phyloP scores from a whole-genome alignment of 176 grass and related monocot species.

The Alloteropsis semialata region DNA sequence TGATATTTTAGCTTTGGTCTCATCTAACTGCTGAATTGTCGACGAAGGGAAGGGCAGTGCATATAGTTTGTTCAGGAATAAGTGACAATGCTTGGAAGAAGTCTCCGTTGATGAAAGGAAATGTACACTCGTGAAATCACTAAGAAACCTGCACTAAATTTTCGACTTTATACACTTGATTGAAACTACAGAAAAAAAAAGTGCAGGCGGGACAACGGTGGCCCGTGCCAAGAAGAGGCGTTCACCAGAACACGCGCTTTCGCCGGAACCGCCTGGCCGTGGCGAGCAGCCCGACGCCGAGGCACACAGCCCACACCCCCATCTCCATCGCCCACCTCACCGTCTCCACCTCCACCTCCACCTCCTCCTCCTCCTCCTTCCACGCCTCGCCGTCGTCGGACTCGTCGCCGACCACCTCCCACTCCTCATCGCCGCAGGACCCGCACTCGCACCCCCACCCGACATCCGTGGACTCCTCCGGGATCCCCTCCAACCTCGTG shows the following conservation, averaged over 20 bases:
- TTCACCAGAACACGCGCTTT: conserved; percentile 37
- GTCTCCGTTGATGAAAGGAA: not conserved
- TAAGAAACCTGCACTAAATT: not conserved
- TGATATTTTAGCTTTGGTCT: not conserved
- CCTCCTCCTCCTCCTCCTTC: not conserved
- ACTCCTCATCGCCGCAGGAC: conserved; percentile 26
- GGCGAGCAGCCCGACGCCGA: conserved; percentile 52
- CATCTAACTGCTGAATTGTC: not conserved
- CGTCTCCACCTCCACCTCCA: conserved; percentile 45
- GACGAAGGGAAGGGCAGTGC: not conserved
- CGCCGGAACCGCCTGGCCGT: conserved; percentile 18
- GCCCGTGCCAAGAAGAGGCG: too few species aligned
- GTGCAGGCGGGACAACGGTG: not conserved
- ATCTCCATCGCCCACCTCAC: conserved; percentile 63
- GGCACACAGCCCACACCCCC: conserved; percentile 55
- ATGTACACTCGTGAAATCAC: not conserved
- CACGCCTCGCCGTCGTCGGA: not conserved
- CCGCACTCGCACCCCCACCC: conserved; percentile 35
- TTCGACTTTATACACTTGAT: not conserved
- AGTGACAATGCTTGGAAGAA: not conserved
- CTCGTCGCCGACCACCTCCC: conserved; percentile 30
- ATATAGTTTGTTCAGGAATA: not conserved
- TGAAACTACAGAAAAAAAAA: not conserved
- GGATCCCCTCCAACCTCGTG: conserved; percentile 46
- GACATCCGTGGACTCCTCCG: conserved; percentile 35